Percentiles rank a stretch among this genome's conserved stretches.
These are phyloP conservation scores for Nakazawaea laoshanensis DNA, from an alignment of 805 yeast species.

Conservation along the genomic window DNA sequence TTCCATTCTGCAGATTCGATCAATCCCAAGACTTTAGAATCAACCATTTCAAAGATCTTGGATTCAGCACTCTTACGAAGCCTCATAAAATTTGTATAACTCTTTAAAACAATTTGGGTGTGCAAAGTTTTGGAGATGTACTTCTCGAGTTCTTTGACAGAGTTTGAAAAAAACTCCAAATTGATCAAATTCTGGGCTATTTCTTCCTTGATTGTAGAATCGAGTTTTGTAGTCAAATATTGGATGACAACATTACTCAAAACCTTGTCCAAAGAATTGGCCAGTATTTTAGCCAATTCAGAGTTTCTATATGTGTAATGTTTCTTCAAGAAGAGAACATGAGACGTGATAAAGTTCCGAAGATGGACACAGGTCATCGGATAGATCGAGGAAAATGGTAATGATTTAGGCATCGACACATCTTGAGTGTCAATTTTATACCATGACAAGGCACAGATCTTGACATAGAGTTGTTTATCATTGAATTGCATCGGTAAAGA, in stretches of 20 bases:
- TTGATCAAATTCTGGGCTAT: constrained; percentile 84
- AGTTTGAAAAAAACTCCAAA: constrained; percentile 75
- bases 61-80: constrained; percentile 70
- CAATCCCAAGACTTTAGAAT: constrained; percentile 68
- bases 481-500: constrained; percentile 79
- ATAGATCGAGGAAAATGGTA: constrained; percentile 86
- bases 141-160: constrained; percentile 61
- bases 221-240: constrained; percentile 51
- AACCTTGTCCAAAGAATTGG: constrained; percentile 58
- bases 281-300: constrained; percentile 51
- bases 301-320: constrained; percentile 58
- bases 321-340: constrained; percentile 55
- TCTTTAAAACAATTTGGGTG: constrained; percentile 29
- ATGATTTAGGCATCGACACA: constrained; percentile 44
- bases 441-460: constrained; percentile 63
- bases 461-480: constrained; percentile 49
- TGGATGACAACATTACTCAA: constrained; percentile 58
- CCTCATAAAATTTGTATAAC: constrained; percentile 37
- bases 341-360: constrained; percentile 53
- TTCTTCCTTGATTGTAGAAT: constrained; percentile 78
- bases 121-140: constrained; percentile 26
- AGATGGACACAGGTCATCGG: constrained; percentile 79
- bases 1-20: constrained; percentile 81
- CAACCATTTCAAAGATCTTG: constrained; percentile 75
- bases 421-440: constrained; percentile 34